phyloP scores from a whole-genome alignment of 768 basidiomycete genomes.

The Kwoniella dejecticola region DNA sequence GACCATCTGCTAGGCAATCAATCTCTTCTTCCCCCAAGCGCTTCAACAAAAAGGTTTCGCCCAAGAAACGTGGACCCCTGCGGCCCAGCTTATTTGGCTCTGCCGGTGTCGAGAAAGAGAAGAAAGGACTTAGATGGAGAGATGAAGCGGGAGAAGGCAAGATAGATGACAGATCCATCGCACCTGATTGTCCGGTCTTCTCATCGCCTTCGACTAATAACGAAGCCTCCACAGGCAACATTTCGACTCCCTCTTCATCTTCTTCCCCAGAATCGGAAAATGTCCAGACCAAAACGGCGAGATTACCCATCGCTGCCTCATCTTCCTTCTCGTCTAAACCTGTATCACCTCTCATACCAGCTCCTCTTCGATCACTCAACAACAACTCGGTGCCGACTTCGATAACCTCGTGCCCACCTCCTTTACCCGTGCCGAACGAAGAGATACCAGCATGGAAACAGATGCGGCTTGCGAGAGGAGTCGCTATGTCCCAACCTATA shows the following conservation, averaged over 20 bases:
- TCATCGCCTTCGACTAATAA: constrained; percentile 14
- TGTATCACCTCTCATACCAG: constrained; percentile 6
- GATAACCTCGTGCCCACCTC: not conserved
- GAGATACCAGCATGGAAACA: constrained; percentile 35
- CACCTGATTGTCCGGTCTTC: constrained; percentile 22
- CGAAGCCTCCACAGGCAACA: constrained; percentile 14
- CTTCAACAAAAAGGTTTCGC: constrained; percentile 11
- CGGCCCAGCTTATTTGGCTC: constrained; percentile 12
- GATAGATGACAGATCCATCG: constrained; percentile 30
- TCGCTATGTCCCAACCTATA: not conserved
- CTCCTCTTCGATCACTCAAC: constrained; percentile 5
- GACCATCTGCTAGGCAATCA: constrained; percentile 7
- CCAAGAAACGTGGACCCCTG: constrained; percentile 6
- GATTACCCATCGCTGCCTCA: not conserved
- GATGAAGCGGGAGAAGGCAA: constrained; percentile 43
- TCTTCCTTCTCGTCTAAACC: constrained; percentile 7
- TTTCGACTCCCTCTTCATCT: constrained; percentile 2
- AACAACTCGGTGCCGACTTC: too few species aligned
- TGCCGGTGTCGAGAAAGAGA: constrained; percentile 25
- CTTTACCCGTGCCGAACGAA: not conserved
- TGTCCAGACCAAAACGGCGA: constrained; percentile 1
- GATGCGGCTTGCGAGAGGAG: constrained; percentile 22
- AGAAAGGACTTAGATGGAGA: constrained; percentile 30
- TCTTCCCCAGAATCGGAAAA: constrained; percentile 18
- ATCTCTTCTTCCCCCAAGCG: constrained; percentile 7